Percentiles rank a stretch among this genome's conserved stretches.
These are phyloP conservation scores for Calonectria hongkongensis DNA, from an alignment of 2,329 filamentous ascomycete genomes.

Conservation along the genomic window DNA sequence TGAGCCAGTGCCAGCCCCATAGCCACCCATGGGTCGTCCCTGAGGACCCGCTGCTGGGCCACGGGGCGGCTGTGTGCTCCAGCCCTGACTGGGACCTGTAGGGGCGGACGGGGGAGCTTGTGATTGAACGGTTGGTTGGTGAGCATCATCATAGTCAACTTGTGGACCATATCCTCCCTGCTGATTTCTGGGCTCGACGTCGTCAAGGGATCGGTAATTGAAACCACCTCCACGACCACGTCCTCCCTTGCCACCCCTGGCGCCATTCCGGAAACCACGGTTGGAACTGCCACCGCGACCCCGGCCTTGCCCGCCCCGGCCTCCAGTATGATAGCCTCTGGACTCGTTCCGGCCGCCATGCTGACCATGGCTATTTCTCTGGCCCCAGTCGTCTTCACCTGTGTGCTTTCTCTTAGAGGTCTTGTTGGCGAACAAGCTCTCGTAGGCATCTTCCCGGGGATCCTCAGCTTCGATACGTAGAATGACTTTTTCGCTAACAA, in stretches of 20 bases:
- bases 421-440: slow-evolving; percentile 77
- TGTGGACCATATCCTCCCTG: slow-evolving; percentile 64
- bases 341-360: slow-evolving; percentile 64
- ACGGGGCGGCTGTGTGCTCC: slow-evolving; percentile 49
- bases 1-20: slow-evolving; percentile 49
- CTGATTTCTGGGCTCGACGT: slow-evolving; percentile 72
- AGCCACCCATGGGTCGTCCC: slow-evolving; percentile 51
- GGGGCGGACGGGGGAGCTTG: slow-evolving; percentile 47
- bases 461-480: slow-evolving; percentile 86
- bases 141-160: slow-evolving; percentile 70
- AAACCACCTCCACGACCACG: slow-evolving; percentile 68
- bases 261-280: slow-evolving; percentile 62
- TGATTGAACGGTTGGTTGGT: slow-evolving; percentile 52
- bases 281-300: slow-evolving; percentile 60
- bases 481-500: slow-evolving; percentile 90
- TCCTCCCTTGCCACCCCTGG: slow-evolving; percentile 64
- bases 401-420: slow-evolving; percentile 75
- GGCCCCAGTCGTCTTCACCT: slow-evolving; percentile 65
- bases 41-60: slow-evolving; percentile 48
- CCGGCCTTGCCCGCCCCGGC: slow-evolving; percentile 62
- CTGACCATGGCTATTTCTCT: slow-evolving; percentile 58
- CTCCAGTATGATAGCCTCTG: slow-evolving; percentile 65
- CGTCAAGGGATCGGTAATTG: slow-evolving; percentile 81
- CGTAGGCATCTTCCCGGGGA: slow-evolving; percentile 76
- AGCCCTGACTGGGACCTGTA: slow-evolving; percentile 50